phyloP scores from a whole-genome alignment of 306 rosid species.

The Fragaria nilgerrensis region DNA sequence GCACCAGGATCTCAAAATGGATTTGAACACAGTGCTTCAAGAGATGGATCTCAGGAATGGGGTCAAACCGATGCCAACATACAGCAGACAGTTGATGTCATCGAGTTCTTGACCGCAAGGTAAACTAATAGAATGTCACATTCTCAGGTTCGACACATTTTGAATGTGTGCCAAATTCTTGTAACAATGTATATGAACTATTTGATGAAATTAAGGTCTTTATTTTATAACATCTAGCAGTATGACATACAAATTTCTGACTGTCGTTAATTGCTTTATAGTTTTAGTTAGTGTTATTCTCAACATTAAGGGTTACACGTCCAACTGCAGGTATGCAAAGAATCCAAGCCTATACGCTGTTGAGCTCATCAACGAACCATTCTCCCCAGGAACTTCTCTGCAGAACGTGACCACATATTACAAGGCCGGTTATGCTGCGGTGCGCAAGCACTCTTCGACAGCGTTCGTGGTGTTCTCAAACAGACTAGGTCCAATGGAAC shows the following conservation, averaged over 20 bases:
- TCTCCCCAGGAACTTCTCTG: constrained; percentile 47
- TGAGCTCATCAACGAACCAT: constrained; percentile 76
- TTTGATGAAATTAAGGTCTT: background rate
- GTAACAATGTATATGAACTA: background rate
- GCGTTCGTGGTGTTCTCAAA: constrained; percentile 58
- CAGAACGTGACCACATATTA: constrained; percentile 53
- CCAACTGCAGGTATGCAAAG: constrained; percentile 40
- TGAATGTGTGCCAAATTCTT: background rate
- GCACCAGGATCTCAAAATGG: constrained; percentile 81
- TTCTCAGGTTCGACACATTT: too few relatives aligned
- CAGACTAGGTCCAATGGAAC: constrained; percentile 42
- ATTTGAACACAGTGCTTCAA: constrained; percentile 53
- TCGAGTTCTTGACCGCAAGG: constrained; percentile 72
- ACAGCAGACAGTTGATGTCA: constrained; percentile 56
- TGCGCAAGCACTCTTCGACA: constrained; percentile 49
- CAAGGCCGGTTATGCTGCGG: constrained; percentile 54
- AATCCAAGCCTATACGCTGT: constrained; percentile 58
- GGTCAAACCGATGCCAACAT: constrained; percentile 58
- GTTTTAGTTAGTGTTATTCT: background rate
- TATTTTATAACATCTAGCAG: too few relatives aligned
- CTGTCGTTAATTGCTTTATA: too few relatives aligned
- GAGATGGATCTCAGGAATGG: constrained; percentile 77
- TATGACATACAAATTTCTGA: too few relatives aligned
- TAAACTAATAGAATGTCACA: background rate
- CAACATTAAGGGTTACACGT: background rate